phyloP scores from a whole-genome alignment of 2,329 filamentous ascomycete genomes.

The Cladosporium sp. region DNA sequence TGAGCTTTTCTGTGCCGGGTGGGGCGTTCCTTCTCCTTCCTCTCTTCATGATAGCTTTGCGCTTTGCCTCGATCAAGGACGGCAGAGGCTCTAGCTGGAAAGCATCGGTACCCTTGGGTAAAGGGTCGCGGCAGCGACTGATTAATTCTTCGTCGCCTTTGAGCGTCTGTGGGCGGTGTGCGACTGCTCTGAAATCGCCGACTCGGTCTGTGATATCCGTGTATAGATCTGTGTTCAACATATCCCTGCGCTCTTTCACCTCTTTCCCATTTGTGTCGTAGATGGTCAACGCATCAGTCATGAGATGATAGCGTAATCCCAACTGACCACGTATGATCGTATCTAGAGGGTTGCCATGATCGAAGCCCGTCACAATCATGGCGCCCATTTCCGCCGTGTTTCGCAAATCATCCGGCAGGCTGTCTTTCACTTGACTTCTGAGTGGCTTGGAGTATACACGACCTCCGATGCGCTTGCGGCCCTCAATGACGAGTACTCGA shows the following conservation, averaged over 20 bases:
- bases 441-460: constrained; percentile 82
- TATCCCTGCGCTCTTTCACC: constrained; percentile 73
- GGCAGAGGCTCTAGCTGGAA: constrained; percentile 30
- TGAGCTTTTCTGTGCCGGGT: constrained; percentile 54
- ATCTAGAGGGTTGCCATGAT: constrained; percentile 90
- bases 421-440: constrained; percentile 53
- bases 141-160: constrained; percentile 80
- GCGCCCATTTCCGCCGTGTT: constrained; percentile 95
- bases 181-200: constrained; percentile 81
- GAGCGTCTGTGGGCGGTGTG: constrained; percentile 63
- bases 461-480: constrained; percentile 79
- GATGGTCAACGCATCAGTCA: constrained; percentile 76
- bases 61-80: constrained; percentile 23
- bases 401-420: constrained; percentile 49
- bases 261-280: constrained; percentile 78
- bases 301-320: constrained; percentile 75
- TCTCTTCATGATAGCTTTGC: constrained; percentile 27
- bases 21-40: constrained; percentile 43
- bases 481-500: constrained; percentile 77
- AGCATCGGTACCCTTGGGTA: constrained; percentile 24
- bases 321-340: constrained; percentile 86
- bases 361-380: constrained; percentile 97
- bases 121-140: constrained; percentile 74
- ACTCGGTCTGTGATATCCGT: constrained; percentile 92
- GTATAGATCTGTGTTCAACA: constrained; percentile 83